phyloP scores from a whole-genome alignment of 2,329 filamentous ascomycete species.

The Gnomoniopsis smithogilvyi region DNA sequence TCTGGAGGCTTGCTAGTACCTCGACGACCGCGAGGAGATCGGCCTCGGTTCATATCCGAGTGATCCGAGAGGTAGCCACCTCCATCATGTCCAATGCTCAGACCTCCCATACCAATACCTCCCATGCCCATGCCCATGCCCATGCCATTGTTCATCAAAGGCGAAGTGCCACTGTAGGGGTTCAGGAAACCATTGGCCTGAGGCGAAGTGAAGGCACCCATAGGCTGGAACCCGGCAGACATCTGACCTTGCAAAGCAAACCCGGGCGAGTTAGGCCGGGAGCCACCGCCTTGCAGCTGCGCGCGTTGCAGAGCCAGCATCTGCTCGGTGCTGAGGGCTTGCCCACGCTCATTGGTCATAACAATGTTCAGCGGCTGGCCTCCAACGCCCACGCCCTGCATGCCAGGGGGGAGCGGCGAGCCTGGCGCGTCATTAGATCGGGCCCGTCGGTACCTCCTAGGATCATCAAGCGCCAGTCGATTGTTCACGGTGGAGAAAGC shows the following conservation, averaged over 20 bases:
- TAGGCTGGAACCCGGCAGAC: conserved; percentile 46
- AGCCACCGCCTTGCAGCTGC: conserved; percentile 54
- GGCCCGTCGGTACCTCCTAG: conserved; percentile 90
- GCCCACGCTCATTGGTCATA: conserved; percentile 93
- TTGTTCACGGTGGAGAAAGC: conserved; percentile 98
- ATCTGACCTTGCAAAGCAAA: conserved; percentile 66
- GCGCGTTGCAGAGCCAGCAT: conserved; percentile 72
- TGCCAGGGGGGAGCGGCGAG: conserved; percentile 59
- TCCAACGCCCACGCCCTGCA: conserved; percentile 54
- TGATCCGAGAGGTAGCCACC: conserved; percentile 94
- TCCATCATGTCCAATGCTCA: conserved; percentile 53
- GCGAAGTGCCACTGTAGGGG: conserved; percentile 75
- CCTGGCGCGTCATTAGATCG: conserved; percentile 80
- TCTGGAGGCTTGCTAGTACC: conserved; percentile 97
- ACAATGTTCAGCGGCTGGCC: conserved; percentile 63
- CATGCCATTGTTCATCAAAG: conserved; percentile 69
- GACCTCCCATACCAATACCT: conserved; percentile 63
- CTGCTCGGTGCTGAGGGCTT: conserved; percentile 81
- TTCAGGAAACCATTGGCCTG: conserved; percentile 94
- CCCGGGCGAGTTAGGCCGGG: conserved; percentile 85
- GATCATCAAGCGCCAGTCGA: conserved; percentile 92
- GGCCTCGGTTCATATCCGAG: conserved; percentile 84
- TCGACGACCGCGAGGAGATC: conserved; percentile 86
- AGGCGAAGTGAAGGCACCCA: conserved; percentile 78
- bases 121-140: conserved; percentile 69